Conservation (phyloP, 495 filamentous ascomycete genomes). For the Trichoderma parareesei region DNA sequence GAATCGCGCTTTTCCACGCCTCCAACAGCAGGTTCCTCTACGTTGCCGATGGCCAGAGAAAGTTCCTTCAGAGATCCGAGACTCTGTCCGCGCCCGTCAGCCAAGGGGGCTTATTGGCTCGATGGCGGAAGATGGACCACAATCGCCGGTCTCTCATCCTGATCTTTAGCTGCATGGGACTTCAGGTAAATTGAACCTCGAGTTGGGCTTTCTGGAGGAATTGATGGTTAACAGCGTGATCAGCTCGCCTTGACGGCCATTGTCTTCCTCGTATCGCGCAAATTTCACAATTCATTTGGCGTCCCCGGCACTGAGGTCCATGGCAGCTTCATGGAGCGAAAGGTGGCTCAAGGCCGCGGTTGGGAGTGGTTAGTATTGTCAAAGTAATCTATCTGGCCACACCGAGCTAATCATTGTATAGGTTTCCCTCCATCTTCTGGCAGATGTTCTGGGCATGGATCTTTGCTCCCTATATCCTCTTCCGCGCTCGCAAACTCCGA, state of each 20-base stretch:
- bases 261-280: constrained; percentile 52
- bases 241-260: constrained; percentile 46
- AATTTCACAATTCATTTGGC: constrained; percentile 38
- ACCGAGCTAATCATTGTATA: not conserved
- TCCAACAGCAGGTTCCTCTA: constrained; percentile 50
- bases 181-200: constrained; percentile 29
- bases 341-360: constrained; percentile 29
- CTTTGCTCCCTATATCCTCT: constrained; percentile 25
- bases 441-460: constrained; percentile 51
- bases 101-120: constrained; percentile 17
- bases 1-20: constrained; percentile 58
- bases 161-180: constrained; percentile 35
- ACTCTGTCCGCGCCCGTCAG: constrained; percentile 17
- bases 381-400: not conserved
- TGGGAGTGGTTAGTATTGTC: constrained; percentile 42
- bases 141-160: constrained; percentile 29
- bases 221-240: constrained; percentile 10
- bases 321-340: constrained; percentile 41
- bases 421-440: constrained; percentile 46
- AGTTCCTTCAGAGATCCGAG: constrained; percentile 22
- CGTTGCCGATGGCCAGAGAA: constrained; percentile 40
- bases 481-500: constrained; percentile 31
- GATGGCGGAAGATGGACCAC: constrained; percentile 28
- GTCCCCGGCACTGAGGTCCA: constrained; percentile 20
- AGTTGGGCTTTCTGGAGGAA: not conserved